Evolutionary conservation across 2,329 filamentous ascomycete genomes (phyloP), one percentile per base, ranked within the genome.

Genomic region (Apiospora marii): DNA sequence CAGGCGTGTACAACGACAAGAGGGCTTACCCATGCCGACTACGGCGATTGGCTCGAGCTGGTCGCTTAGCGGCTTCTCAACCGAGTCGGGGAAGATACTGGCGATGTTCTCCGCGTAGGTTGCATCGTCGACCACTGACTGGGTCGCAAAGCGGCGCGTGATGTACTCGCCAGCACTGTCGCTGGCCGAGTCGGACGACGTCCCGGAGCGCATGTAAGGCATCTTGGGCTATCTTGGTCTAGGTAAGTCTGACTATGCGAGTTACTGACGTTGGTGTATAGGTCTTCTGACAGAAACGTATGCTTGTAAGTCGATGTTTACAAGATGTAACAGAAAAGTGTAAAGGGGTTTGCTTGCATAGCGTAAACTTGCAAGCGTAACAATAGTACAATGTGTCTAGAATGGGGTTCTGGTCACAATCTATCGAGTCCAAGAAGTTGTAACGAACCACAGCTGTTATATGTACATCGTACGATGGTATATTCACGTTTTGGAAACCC

Each of bases 41-140:
- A 76, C 73, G 8, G 75, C 75, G 30, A 76, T 76, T 24, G 75
- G 75, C 44, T 76, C 75, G 34, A 72, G 67, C 24, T 27, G 44
- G 22, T 46, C 75, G 41, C 67, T 75, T 8, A 67, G 24, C 13
- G 49, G 37, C 19, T 68, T 51, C 16, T 71, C 46, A 19, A 19
- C 41, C 13, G 24, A 41, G 61, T 34, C 53, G 16, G 51, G 16
- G 48, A 51, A 61, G 37, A 41, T 10, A 7, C 37, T 19, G 53
- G 67, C 44, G 37, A 41, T 10, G 5, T 71, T 71, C 19, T 37
- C 61, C 10, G 70, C 41, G 19, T 71, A 67, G 19, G 67, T 48
- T 16, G 24, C 34, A 22, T 37, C 34, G 30, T 53, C 19, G 27
- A 68, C 67, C 19, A 68, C 22, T 7, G 27, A 24, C n/a, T 67